Conservation (phyloP, 768 basidiomycete species). For the Mycena amicta region DNA sequence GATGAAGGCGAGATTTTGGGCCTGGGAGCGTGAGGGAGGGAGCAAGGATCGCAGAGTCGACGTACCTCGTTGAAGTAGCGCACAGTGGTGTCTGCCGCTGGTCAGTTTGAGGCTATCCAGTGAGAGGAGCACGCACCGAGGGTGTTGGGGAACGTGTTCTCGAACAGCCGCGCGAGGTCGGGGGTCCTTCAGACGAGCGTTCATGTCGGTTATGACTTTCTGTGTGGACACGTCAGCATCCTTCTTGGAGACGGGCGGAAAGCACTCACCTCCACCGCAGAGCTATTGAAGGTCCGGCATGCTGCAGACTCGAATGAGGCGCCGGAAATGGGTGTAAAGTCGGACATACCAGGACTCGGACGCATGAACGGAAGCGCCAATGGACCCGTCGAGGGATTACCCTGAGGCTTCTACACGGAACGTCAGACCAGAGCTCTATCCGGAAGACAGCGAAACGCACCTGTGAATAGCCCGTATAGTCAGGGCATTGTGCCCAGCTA, state of each 20-base stretch:
- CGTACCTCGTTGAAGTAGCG: slow-evolving; percentile 76
- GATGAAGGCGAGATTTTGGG: slow-evolving; percentile 75
- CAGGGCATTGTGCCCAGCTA: slow-evolving; percentile 45
- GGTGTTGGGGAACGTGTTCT: slow-evolving; percentile 83
- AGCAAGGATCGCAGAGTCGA: too few relatives aligned
- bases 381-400: slow-evolving; percentile 58
- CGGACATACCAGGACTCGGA: slow-evolving; percentile 35
- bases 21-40: too few relatives aligned
- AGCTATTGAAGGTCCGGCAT: slow-evolving; percentile 78
- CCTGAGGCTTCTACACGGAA: slow-evolving; percentile 54
- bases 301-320: slow-evolving; percentile 33
- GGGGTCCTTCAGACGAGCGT: slow-evolving; percentile 69
- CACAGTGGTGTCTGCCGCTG: slow-evolving; percentile 82
- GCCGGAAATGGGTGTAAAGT: too few relatives aligned
- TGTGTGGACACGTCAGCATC: slow-evolving; percentile 26
- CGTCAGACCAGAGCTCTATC: background rate
- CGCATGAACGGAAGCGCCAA: slow-evolving; percentile 74
- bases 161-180: slow-evolving; percentile 76
- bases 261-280: slow-evolving; percentile 64
- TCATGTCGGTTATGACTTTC: slow-evolving; percentile 80
- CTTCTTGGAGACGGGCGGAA: background rate
- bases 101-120: too few relatives aligned
- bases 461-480: slow-evolving; percentile 63
- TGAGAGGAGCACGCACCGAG: too few relatives aligned
- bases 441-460: slow-evolving; percentile 30